Base-by-base conservation (phyloP, 306 rosid genomes). In the Fragaria nilgerrensis region DNA sequence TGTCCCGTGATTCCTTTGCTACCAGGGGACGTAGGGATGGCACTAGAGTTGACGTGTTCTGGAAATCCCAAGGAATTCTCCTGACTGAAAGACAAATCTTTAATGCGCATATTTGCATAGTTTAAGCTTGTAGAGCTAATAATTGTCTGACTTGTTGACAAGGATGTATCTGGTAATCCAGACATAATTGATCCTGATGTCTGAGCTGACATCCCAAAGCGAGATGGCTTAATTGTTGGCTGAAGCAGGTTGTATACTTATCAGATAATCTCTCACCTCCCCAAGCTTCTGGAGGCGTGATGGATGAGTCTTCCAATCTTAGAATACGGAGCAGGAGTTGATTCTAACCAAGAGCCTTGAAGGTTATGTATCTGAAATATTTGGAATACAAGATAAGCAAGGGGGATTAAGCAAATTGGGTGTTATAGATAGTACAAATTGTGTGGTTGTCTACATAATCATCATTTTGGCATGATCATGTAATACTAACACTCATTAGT, bases 211-310 rank as follows among this genome's bases (percentile, higher is more conserved):
- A 76, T 77, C 86, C 93, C 94, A 75, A 89, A 79, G 66, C 98
- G 96, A 81, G 99, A 89, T 19, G 97, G 94, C 69, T 74, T 84
- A 80, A 82, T 80, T 76, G 73, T 83, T 64, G 92, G 82, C 76
- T 81, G 96, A 45, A 86, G 93, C 36, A 77, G 29, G 76, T 80
- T 87, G 73, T 58, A 85, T 85, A 89, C 82, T 91, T 92, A 59
- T 96, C 99, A 77, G 94, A 85, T 63, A 85, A 81, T 85, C 76
- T 89, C 90, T 96, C 99, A 37, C 97, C 98, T 59, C 98, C 99
- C 99, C 99, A 96, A 79, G 97, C 96, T 88, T 96, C 99, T 17
- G 99, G 98, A 87, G 98, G 99, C 69, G 99, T 96, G 85, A 92
- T 89, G 70, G 98, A 90, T 74, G 92, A 81, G 77, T 89, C 93